Evolutionary conservation across 257 asterid species (phyloP).

Genomic region (Cinchona pubescens): DNA sequence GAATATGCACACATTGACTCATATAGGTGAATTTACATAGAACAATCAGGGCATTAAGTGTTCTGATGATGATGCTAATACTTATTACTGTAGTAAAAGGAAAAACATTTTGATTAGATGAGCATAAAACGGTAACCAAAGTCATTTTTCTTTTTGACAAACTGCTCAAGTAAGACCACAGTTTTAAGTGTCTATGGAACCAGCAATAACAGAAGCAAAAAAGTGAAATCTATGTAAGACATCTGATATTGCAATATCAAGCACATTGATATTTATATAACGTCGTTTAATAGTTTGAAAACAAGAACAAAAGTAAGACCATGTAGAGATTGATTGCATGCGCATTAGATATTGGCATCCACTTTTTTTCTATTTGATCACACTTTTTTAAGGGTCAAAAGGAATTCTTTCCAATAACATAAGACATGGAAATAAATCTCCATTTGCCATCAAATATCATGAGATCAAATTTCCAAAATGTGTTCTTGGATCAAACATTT

Average conservation of each 20-base stretch:
- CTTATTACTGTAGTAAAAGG: not conserved
- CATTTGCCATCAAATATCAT: not conserved
- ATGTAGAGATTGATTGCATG: not conserved
- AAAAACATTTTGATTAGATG: not conserved
- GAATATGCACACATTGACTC: not conserved
- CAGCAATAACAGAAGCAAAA: not conserved
- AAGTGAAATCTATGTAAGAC: not conserved
- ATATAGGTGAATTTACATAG: not conserved
- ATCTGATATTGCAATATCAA: not conserved
- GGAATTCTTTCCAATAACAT: not conserved
- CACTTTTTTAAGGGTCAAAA: not conserved
- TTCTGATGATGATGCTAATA: not conserved
- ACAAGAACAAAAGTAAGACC: not conserved
- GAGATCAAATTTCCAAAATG: not conserved
- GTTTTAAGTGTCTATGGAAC: not conserved
- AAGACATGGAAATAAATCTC: not conserved
- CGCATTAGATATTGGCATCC: slow-evolving; percentile 4
- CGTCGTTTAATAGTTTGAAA: not conserved
- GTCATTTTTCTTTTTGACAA: not conserved
- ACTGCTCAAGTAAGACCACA: not conserved
- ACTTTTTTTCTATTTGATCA: not conserved
- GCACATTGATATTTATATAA: not conserved
- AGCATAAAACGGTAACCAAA: not conserved
- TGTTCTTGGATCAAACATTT: not conserved
- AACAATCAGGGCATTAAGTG: not conserved